Conservation (phyloP, 306 rosid genomes). For the Cucurbita ficifolia region DNA sequence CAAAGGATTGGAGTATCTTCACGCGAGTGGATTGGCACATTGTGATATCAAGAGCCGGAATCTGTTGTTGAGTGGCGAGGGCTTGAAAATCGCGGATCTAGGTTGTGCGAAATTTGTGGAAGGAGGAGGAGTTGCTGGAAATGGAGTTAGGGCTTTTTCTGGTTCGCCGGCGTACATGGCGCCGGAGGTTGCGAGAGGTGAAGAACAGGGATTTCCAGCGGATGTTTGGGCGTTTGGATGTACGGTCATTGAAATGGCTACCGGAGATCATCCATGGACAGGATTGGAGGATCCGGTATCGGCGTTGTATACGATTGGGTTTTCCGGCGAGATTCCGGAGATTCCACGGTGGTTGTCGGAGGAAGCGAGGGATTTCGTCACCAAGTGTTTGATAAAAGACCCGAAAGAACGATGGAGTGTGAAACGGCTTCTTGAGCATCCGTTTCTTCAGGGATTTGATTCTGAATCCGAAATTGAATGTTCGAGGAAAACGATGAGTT, state of each 20-base stretch:
- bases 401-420: conserved; percentile 32
- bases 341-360: conserved; percentile 15
- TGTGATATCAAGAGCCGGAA: conserved; percentile 47
- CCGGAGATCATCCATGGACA: conserved; percentile 26
- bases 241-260: conserved; percentile 44
- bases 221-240: conserved; percentile 52
- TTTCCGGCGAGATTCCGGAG: conserved; percentile 23
- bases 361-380: conserved; percentile 27
- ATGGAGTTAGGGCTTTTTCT: conserved; percentile 10
- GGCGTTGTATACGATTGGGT: conserved; percentile 32
- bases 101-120: conserved; percentile 33
- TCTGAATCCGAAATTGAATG: conserved; percentile 3
- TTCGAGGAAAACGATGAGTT: neutral
- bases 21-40: conserved; percentile 24
- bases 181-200: conserved; percentile 36
- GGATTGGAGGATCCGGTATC: conserved; percentile 19
- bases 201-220: conserved; percentile 27
- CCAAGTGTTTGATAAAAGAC: conserved; percentile 23
- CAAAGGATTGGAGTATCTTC: conserved; percentile 34
- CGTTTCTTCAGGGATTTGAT: conserved; percentile 19
- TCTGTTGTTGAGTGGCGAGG: conserved; percentile 13
- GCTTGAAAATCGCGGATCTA: conserved; percentile 33
- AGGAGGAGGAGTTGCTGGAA: neutral
- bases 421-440: conserved; percentile 29
- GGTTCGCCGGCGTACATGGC: conserved; percentile 47